Conservation (phyloP, 1,139 yeast genomes). For the Blastobotrys buckinghamii region DNA sequence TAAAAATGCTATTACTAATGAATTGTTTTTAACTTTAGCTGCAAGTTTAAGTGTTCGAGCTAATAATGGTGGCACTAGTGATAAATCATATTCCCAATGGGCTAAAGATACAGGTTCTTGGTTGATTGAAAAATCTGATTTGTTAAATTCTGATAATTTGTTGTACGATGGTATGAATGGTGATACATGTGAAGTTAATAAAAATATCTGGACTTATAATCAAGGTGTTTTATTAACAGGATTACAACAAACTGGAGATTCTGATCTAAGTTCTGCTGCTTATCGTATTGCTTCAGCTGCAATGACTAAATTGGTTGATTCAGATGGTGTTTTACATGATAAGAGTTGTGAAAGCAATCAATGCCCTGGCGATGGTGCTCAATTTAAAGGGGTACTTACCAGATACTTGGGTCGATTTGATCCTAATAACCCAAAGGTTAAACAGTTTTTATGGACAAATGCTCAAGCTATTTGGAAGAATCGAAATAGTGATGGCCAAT, state of each 20-base stretch:
- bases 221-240: constrained; percentile 20
- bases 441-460: constrained; percentile 8
- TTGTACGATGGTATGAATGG: constrained; percentile 17
- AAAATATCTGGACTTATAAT: constrained; percentile 17
- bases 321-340: constrained; percentile 15
- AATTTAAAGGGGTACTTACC: constrained; percentile 19
- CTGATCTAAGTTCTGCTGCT: constrained; percentile 10
- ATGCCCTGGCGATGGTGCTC: constrained; percentile 13
- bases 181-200: constrained; percentile 13
- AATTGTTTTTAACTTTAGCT: constrained; percentile 15
- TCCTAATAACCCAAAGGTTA: not conserved
- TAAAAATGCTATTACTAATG: constrained; percentile 20
- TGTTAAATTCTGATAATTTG: constrained; percentile 12
- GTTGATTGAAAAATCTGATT: constrained; percentile 11
- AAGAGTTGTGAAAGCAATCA: constrained; percentile 15
- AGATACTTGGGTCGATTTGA: constrained; percentile 14
- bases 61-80: not conserved
- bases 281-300: constrained; percentile 15
- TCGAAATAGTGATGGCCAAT: constrained; percentile 6
- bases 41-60: constrained; percentile 15
- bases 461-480: constrained; percentile 9
- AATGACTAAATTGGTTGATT: constrained; percentile 5
- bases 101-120: constrained; percentile 17
- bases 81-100: constrained; percentile 14
- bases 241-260: constrained; percentile 12